Percentiles rank a stretch among this genome's conserved stretches.
phyloP scores from a whole-genome alignment of 768 basidiomycete genomes.

The Leccinum disarticulatum region DNA sequence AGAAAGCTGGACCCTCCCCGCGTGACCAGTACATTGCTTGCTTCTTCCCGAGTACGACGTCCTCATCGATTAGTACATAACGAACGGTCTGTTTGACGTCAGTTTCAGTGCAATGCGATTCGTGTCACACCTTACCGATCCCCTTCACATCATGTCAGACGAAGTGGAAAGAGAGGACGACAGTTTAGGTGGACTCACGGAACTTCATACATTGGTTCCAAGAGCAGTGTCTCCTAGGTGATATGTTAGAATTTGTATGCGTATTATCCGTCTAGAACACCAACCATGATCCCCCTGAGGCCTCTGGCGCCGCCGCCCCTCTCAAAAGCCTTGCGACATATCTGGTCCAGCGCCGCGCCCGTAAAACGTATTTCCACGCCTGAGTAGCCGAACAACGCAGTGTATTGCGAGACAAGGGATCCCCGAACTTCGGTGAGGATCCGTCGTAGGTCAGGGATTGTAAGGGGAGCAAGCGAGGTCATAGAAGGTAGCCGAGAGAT shows the following conservation, averaged over 20 bases:
- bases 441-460: slow-evolving; percentile 78
- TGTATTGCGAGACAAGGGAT: slow-evolving; percentile 88
- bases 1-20: slow-evolving; percentile 65
- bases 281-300: slow-evolving; percentile 83
- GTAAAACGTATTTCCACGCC: slow-evolving; percentile 89
- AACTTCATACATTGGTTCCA: slow-evolving; percentile 92
- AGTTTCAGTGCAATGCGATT: slow-evolving; percentile 5
- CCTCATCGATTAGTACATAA: slow-evolving; percentile 79
- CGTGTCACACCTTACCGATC: slow-evolving; percentile 52
- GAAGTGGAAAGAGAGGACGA: slow-evolving; percentile 1
- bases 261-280: slow-evolving; percentile 14
- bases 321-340: slow-evolving; percentile 75
- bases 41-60: slow-evolving; percentile 61
- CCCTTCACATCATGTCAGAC: slow-evolving; percentile 38
- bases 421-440: slow-evolving; percentile 92
- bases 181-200: slow-evolving; percentile 58
- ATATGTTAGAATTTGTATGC: slow-evolving; percentile 1
- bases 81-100: slow-evolving; percentile 56
- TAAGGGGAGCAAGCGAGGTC: slow-evolving; percentile 78
- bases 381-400: slow-evolving; percentile 77
- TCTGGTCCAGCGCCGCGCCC: slow-evolving; percentile 71
- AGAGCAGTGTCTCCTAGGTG: slow-evolving; percentile 67
- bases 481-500: slow-evolving; percentile 92
- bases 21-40: slow-evolving; percentile 75
- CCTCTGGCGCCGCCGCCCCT: slow-evolving; percentile 91